Evolutionary conservation across 31 red algal species (phyloP).

Genomic region (Odonthalia washingtoniensis): DNA sequence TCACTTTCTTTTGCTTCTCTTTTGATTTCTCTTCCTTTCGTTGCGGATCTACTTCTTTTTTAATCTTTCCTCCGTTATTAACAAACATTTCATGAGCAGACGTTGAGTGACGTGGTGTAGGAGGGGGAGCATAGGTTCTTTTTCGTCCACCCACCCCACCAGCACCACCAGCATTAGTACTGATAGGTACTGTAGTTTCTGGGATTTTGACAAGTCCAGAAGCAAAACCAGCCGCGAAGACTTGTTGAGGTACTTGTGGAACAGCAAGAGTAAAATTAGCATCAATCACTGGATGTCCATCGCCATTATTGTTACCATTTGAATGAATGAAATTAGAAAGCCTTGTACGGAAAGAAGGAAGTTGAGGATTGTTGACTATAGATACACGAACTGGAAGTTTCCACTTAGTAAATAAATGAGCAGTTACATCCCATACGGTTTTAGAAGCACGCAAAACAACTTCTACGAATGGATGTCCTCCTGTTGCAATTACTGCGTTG

Average conservation of each 20-base stretch:
- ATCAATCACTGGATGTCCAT: not conserved
- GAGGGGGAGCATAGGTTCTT: not conserved
- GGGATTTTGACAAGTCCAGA: not conserved
- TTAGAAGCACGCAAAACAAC: conserved; percentile 25
- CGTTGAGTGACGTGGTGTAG: too few species aligned
- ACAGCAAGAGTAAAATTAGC: not conserved
- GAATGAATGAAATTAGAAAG: not conserved
- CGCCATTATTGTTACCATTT: not conserved
- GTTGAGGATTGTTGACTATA: not conserved
- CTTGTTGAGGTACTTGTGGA: not conserved
- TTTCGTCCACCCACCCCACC: not conserved
- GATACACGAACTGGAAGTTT: conserved; percentile 28
- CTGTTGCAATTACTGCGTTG: not conserved
- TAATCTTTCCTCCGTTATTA: too few species aligned
- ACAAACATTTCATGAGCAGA: too few species aligned
- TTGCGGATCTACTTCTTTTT: too few species aligned
- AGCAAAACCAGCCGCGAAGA: not conserved
- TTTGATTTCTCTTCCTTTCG: too few species aligned
- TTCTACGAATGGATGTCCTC: conserved; percentile 52
- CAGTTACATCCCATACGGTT: conserved; percentile 57
- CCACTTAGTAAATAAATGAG: conserved; percentile 63
- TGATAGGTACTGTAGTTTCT: not conserved
- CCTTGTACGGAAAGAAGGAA: not conserved
- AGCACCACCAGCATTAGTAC: not conserved
- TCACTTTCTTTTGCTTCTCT: too few species aligned